Base-by-base conservation (phyloP, 352 stramenopile genomes). In the Phytophthora vignae region DNA sequence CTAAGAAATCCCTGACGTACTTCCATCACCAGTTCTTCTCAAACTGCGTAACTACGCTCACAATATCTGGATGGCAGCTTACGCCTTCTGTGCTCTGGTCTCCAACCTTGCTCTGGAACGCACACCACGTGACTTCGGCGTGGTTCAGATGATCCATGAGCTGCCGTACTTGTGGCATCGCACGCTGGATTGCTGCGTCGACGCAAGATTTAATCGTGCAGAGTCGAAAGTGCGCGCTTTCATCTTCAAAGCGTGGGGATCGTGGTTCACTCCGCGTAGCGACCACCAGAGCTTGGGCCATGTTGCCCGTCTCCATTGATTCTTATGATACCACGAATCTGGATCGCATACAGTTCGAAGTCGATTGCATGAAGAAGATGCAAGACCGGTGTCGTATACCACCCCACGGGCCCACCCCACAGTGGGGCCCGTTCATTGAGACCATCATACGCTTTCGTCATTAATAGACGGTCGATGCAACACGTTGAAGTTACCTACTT, bases 281-380 rank as follows among this genome's bases (percentile, higher is more conserved):
- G 36, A 67, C 31, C 19, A 25, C 60, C n/a, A 74, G 15, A 14
- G 67, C 67, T 29, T 67, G 60, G 0, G 25, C n/a, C 15, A 70
- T 36, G 50, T 74, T 27, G 2, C 60, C 48, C 0, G 48, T 40
- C n/a, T 60, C 25, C 9, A 74, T 61, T 1, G 67, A 6, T 19
- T 12, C 17, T 70, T 53, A 0, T 31, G 63, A 48, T 4, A 69
- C 44, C 31, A 42, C 70, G 65, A 42, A 67, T 74, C 15, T 70
- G 25, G 14, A 55, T 61, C 2, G 55, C 54, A 1, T 40, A 29
- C 4, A 5, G 9, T 14, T 21, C 14, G 11, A 74, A 46, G 49
- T 74, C 38, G 9, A 67, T 58, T 21, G 50, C 31, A 25, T 73
- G 59, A 6, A 76, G 48, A 22, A 73, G 53, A 25, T 69, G 12